A percentile compares a stretch with the other conserved stretches of the same genome.
phyloP scores from a whole-genome alignment of 1,284 basidiomycete genomes.

The Phellinidium pouzarii region DNA sequence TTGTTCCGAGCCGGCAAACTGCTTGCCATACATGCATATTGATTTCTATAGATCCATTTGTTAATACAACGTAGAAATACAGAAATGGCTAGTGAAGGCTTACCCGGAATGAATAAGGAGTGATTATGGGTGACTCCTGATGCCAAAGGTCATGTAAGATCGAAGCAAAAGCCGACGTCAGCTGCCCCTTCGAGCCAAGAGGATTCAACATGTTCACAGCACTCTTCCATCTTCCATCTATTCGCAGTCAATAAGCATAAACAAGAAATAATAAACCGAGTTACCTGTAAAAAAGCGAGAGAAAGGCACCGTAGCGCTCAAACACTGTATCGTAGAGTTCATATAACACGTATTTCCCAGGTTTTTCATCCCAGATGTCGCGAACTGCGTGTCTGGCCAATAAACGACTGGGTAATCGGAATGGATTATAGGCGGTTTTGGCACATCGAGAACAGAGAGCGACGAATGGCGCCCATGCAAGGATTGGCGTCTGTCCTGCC shows the following conservation, averaged over 20 bases:
- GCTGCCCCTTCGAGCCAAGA: slow-evolving; percentile 81
- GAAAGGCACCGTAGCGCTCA: slow-evolving; percentile 89
- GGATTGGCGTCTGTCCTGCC: slow-evolving; percentile 55
- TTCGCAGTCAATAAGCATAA: slow-evolving; percentile 4
- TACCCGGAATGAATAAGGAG: slow-evolving; percentile 84
- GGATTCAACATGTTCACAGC: slow-evolving; percentile 88
- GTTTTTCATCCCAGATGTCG: slow-evolving; percentile 88
- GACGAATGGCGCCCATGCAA: slow-evolving; percentile 27
- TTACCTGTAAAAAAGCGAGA: slow-evolving; percentile 83
- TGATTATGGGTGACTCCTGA: slow-evolving; percentile 78
- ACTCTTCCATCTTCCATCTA: slow-evolving; percentile 82
- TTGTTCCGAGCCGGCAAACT: slow-evolving; percentile 89
- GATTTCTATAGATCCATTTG: slow-evolving; percentile 47
- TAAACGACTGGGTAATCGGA: slow-evolving; percentile 73
- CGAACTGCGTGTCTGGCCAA: slow-evolving; percentile 76
- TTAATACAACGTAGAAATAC: background rate
- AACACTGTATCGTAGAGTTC: slow-evolving; percentile 96
- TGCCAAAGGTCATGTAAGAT: slow-evolving; percentile 87
- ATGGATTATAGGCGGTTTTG: slow-evolving; percentile 51
- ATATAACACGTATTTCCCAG: slow-evolving; percentile 99
- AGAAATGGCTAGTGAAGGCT: slow-evolving; percentile 25
- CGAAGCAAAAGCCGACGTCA: slow-evolving; percentile 80
- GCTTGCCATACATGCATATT: slow-evolving; percentile 79
- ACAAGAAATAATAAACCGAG: slow-evolving; percentile 18
- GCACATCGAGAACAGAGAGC: slow-evolving; percentile 27